Conservation (phyloP, 208 protist species). For the Trypanosoma boissoni region DNA sequence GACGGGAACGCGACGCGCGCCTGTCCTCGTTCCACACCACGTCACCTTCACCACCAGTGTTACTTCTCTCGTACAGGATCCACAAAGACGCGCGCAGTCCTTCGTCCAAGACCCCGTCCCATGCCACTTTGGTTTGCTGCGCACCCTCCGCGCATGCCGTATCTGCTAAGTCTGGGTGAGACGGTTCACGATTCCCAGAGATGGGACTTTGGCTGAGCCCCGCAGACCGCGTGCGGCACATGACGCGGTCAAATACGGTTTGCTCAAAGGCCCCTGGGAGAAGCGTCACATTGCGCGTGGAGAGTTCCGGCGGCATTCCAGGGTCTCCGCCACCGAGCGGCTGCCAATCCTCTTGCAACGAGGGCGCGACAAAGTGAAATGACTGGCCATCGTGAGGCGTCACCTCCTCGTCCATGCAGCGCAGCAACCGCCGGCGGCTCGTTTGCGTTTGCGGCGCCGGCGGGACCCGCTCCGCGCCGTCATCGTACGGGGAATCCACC, state of each 20-base stretch:
- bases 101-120: too few species aligned
- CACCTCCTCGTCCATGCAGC: background rate
- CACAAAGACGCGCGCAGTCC: conserved; percentile 14
- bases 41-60: conserved; percentile 13
- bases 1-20: conserved; percentile 17
- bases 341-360: background rate
- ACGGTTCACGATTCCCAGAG: too few species aligned
- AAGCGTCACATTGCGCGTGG: conserved; percentile 9
- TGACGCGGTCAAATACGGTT: conserved; percentile 10
- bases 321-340: background rate
- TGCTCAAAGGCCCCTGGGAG: conserved; percentile 20
- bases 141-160: too few species aligned
- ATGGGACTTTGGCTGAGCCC: too few species aligned
- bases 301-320: background rate
- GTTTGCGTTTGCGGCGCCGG: background rate
- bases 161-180: too few species aligned
- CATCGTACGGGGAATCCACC: too few species aligned
- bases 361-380: background rate
- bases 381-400: background rate
- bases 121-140: too few species aligned
- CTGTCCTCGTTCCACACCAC: conserved; percentile 1
- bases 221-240: too few species aligned
- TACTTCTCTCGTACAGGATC: conserved; percentile 31
- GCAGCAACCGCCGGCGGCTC: too few species aligned
- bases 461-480: background rate